Evolutionary conservation across 305 asterid genomes (phyloP).

Genomic region (Solanum hybrid): DNA sequence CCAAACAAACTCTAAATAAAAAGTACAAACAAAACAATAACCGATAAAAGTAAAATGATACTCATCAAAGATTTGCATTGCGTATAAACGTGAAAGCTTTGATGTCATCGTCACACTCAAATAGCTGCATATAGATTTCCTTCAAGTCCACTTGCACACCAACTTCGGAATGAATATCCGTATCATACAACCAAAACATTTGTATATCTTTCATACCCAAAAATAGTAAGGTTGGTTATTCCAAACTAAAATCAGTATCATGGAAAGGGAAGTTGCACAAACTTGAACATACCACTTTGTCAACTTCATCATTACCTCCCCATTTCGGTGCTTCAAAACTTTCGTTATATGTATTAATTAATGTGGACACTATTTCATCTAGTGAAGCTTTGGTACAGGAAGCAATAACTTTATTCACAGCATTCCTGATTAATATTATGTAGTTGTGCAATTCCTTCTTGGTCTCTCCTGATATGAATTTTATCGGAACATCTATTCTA

Average conservation of each 20-base stretch:
- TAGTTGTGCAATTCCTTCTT: background rate
- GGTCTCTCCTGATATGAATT: background rate
- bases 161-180: background rate
- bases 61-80: background rate
- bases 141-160: background rate
- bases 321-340: slow-evolving; percentile 9
- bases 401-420: background rate
- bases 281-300: background rate
- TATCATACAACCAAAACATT: background rate
- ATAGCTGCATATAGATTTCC: background rate
- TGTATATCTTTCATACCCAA: background rate
- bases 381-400: background rate
- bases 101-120: background rate
- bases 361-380: background rate
- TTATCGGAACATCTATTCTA: too few relatives aligned
- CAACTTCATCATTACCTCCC: background rate
- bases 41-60: too few relatives aligned
- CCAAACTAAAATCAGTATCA: background rate
- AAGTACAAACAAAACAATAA: too few relatives aligned
- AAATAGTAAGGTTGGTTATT: background rate
- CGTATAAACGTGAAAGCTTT: background rate
- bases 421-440: too few relatives aligned
- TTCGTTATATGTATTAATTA: background rate
- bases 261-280: background rate
- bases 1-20: too few relatives aligned